Evolutionary conservation across 1,284 basidiomycete genomes (phyloP).

Genomic region (Neotropicomus parvogracilis): DNA sequence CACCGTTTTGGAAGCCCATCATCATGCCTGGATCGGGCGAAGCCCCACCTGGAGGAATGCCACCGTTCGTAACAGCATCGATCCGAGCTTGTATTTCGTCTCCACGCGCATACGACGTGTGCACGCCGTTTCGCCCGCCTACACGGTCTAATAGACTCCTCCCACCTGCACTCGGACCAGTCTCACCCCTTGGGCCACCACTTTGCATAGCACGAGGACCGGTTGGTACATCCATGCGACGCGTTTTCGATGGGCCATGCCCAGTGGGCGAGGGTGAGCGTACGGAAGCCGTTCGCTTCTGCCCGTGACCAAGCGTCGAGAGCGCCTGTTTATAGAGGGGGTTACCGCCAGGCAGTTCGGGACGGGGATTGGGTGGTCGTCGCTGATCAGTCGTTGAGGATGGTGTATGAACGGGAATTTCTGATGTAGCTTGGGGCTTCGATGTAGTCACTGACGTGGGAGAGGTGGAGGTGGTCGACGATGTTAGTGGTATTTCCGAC

Average conservation of each 20-base stretch:
- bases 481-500: slow-evolving; percentile 35
- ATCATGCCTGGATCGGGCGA: slow-evolving; percentile 55
- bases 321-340: slow-evolving; percentile 66
- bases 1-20: slow-evolving; percentile 51
- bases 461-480: slow-evolving; percentile 37
- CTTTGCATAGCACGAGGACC: slow-evolving; percentile 77
- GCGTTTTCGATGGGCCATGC: slow-evolving; percentile 55
- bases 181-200: slow-evolving; percentile 35
- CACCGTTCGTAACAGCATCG: slow-evolving; percentile 64
- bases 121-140: slow-evolving; percentile 45
- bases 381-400: slow-evolving; percentile 38
- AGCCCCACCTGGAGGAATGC: slow-evolving; percentile 36
- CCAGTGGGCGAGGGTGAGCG: slow-evolving; percentile 72
- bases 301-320: slow-evolving; percentile 56
- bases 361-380: slow-evolving; percentile 42
- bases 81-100: slow-evolving; percentile 77
- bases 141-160: slow-evolving; percentile 74
- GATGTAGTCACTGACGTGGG: slow-evolving; percentile 13
- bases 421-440: slow-evolving; percentile 22
- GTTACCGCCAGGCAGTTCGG: slow-evolving; percentile 32
- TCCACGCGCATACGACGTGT: slow-evolving; percentile 34
- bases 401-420: slow-evolving; percentile 27
- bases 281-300: slow-evolving; percentile 67
- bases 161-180: slow-evolving; percentile 27
- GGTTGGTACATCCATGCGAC: slow-evolving; percentile 71